phyloP scores from a whole-genome alignment of 1,284 basidiomycete species.

The Phylloboletellus chloephorus region DNA sequence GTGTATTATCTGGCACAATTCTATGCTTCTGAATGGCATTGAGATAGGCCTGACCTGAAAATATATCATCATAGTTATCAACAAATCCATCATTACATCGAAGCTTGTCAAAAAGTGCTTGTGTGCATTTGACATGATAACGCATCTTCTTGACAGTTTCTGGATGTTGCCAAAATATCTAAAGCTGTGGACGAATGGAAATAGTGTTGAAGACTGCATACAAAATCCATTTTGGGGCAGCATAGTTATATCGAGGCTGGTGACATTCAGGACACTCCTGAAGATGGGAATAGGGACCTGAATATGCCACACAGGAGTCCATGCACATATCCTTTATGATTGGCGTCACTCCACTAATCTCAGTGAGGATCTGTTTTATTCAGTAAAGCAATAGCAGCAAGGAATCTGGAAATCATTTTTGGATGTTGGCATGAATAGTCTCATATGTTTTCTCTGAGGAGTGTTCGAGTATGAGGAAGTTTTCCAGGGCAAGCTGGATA shows the following conservation, averaged over 20 bases:
- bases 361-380: background rate
- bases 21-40: slow-evolving; percentile 17
- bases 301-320: slow-evolving; percentile 11
- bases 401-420: background rate
- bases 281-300: slow-evolving; percentile 1
- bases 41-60: slow-evolving; percentile 15
- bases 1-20: slow-evolving; percentile 10
- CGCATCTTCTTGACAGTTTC: slow-evolving; percentile 24
- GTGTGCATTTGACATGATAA: slow-evolving; percentile 10
- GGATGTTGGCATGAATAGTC: background rate
- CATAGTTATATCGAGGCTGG: slow-evolving; percentile 14
- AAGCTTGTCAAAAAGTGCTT: slow-evolving; percentile 11
- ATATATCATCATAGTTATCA: slow-evolving; percentile 15
- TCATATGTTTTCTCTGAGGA: slow-evolving; percentile 1
- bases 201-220: slow-evolving; percentile 31
- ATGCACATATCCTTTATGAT: slow-evolving; percentile 10
- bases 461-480: background rate
- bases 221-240: background rate
- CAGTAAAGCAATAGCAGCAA: slow-evolving; percentile 1
- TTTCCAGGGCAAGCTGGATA: background rate
- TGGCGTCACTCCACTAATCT: slow-evolving; percentile 7
- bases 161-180: slow-evolving; percentile 26
- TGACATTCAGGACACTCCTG: slow-evolving; percentile 20
- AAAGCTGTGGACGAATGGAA: slow-evolving; percentile 35
- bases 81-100: slow-evolving; percentile 5